Evolutionary conservation across 495 filamentous ascomycete genomes (phyloP).

Genomic region (Penicillium cinerascens): DNA sequence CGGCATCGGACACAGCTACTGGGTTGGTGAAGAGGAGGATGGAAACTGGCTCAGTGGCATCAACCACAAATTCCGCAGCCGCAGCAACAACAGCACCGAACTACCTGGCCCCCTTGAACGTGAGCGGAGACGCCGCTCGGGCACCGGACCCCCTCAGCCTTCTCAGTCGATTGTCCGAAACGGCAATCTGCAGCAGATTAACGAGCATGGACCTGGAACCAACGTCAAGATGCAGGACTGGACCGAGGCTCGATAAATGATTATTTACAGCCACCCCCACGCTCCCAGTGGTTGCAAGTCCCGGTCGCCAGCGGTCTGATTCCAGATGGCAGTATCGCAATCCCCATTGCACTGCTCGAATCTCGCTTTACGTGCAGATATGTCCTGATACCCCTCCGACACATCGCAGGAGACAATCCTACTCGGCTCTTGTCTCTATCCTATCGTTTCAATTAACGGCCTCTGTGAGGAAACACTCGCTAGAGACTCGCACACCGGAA

Average conservation of each 20-base stretch:
- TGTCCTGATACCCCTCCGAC: too few species aligned
- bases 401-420: background rate
- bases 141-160: conserved; percentile 59
- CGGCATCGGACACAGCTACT: conserved; percentile 64
- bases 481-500: background rate
- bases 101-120: conserved; percentile 57
- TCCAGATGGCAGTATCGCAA: background rate
- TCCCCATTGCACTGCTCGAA: background rate
- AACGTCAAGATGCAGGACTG: conserved; percentile 45
- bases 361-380: background rate
- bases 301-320: background rate
- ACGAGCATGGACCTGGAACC: conserved; percentile 30
- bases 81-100: conserved; percentile 27
- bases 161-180: conserved; percentile 39
- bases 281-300: background rate
- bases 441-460: background rate
- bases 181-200: conserved; percentile 34
- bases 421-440: background rate
- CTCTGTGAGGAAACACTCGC: background rate
- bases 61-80: conserved; percentile 52
- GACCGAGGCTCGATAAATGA: conserved; percentile 32
- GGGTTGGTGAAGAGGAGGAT: conserved; percentile 59
- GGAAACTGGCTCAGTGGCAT: conserved; percentile 60
- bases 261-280: background rate
- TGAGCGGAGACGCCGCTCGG: conserved; percentile 63